Evolutionary conservation across 2,329 filamentous ascomycete species (phyloP).

Genomic region (Passalora sequoiae): DNA sequence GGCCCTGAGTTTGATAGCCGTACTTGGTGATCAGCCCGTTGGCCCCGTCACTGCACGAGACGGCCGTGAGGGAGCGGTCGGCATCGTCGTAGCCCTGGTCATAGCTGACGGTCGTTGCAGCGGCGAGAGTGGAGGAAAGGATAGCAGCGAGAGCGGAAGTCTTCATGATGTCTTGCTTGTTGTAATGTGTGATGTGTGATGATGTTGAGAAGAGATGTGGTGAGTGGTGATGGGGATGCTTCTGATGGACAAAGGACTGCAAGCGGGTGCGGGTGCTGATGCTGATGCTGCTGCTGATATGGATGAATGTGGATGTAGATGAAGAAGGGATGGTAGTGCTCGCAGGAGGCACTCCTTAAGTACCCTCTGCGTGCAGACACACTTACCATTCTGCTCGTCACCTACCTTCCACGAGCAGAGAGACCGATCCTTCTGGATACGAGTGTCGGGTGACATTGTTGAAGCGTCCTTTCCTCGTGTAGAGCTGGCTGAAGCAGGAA

Average conservation of each 20-base stretch:
- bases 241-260: background rate
- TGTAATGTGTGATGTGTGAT: background rate
- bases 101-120: constrained; percentile 50
- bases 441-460: no score
- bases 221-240: background rate
- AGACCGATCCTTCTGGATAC: no score
- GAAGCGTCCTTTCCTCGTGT: no score
- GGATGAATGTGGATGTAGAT: no score
- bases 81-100: constrained; percentile 65
- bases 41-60: constrained; percentile 63
- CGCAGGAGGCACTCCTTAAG: no score
- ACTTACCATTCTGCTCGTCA: no score
- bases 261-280: no score
- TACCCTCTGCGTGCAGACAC: no score
- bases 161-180: constrained; percentile 15
- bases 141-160: constrained; percentile 40
- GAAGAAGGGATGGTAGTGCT: no score
- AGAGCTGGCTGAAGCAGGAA: no score
- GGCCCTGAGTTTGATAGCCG: constrained; percentile 45
- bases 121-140: constrained; percentile 22
- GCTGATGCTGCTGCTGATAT: no score
- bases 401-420: no score
- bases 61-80: constrained; percentile 49
- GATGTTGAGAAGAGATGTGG: background rate
- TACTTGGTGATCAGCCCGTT: constrained; percentile 63